These are phyloP conservation scores for Fusarium sp. DNA, from an alignment of 2,329 filamentous ascomycete genomes.

Conservation along the genomic window DNA sequence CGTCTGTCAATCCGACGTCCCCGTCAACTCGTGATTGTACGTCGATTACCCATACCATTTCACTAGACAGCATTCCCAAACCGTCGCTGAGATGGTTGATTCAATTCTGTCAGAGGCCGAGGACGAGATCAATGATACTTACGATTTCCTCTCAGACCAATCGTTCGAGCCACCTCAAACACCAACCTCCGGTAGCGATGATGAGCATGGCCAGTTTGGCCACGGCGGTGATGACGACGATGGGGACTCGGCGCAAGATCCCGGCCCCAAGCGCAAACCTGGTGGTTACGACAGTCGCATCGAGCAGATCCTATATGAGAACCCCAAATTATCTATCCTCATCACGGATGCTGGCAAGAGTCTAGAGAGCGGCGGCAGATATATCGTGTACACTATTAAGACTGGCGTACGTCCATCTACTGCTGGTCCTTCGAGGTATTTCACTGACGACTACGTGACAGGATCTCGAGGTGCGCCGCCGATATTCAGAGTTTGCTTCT, in stretches of 20 bases:
- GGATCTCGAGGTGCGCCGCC: constrained; percentile 93
- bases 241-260: constrained; percentile 51
- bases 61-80: background rate
- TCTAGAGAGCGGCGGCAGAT: constrained; percentile 86
- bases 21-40: constrained; percentile 66
- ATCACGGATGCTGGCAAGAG: constrained; percentile 98
- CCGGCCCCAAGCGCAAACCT: constrained; percentile 71
- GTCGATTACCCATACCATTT: constrained; percentile 42
- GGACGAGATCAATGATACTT: constrained; percentile 14
- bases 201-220: constrained; percentile 53
- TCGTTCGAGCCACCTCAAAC: constrained; percentile 73
- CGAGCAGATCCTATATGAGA: constrained; percentile 96
- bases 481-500: constrained; percentile 97
- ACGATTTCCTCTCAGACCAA: constrained; percentile 40
- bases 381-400: constrained; percentile 96
- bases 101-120: background rate
- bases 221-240: constrained; percentile 58
- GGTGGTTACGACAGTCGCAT: constrained; percentile 94
- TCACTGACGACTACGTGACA: constrained; percentile 48
- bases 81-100: constrained; percentile 1
- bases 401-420: constrained; percentile 74
- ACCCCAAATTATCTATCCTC: constrained; percentile 85
- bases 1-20: constrained; percentile 71
- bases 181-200: constrained; percentile 74
- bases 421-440: background rate